Conservation (phyloP, 805 yeast genomes). For the Teunomyces stri region DNA sequence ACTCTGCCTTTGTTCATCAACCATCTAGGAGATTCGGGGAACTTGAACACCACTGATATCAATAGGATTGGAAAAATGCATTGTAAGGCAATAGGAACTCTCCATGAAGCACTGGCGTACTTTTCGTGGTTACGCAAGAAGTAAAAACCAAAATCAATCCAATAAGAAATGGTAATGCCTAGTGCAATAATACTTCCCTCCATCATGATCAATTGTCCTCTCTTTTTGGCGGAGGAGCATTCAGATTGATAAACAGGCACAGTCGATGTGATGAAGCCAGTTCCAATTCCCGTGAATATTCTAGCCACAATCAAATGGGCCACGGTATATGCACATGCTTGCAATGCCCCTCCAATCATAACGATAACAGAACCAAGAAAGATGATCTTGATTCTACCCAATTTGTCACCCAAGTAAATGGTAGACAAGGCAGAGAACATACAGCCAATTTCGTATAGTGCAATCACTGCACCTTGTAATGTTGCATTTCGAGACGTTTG, state of each 20-base stretch:
- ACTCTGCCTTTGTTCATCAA: constrained; percentile 26
- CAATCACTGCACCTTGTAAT: constrained; percentile 21
- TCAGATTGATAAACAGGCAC: constrained; percentile 39
- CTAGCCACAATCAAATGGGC: constrained; percentile 31
- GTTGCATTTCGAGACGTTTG: constrained; percentile 15
- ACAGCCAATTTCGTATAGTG: constrained; percentile 22
- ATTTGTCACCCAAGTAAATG: constrained; percentile 19
- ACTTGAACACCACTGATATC: constrained; percentile 13
- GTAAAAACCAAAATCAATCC: constrained; percentile 37
- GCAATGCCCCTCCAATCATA: constrained; percentile 22
- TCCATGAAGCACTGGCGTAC: constrained; percentile 28
- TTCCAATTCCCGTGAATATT: constrained; percentile 32
- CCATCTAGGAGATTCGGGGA: constrained; percentile 49
- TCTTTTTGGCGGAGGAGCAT: constrained; percentile 30
- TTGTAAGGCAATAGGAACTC: constrained; percentile 35
- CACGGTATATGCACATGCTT: constrained; percentile 18
- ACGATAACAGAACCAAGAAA: constrained; percentile 19
- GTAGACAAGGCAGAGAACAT: constrained; percentile 19
- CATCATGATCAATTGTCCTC: constrained; percentile 30
- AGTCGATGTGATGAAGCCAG: constrained; percentile 34
- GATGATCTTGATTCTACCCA: constrained; percentile 20
- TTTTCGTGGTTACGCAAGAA: constrained; percentile 9
- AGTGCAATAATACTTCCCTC: constrained; percentile 28
- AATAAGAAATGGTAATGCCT: constrained; percentile 32
- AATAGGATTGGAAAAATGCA: constrained; percentile 18